Evolutionary conservation across 2,329 filamentous ascomycete species (phyloP).

Genomic region (Amauroascus niger): DNA sequence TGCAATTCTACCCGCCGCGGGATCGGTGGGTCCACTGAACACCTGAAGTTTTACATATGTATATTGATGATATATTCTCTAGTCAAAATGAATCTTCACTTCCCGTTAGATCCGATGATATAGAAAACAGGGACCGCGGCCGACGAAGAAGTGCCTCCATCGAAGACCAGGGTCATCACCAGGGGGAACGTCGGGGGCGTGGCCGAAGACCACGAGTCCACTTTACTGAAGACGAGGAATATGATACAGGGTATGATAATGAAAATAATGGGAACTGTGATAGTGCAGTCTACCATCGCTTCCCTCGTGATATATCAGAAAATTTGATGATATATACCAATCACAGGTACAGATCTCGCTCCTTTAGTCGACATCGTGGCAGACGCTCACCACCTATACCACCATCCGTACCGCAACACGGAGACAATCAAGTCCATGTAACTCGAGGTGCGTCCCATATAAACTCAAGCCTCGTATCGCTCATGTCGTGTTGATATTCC

Average conservation of each 20-base stretch:
- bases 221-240: conserved; percentile 5
- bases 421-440: not conserved
- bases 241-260: conserved; percentile 7
- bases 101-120: not conserved
- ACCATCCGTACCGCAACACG: not conserved
- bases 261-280: not conserved
- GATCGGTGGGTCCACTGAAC: not conserved
- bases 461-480: not conserved
- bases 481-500: not conserved
- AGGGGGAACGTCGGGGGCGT: not conserved
- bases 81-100: not conserved
- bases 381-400: not conserved
- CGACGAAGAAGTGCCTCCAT: not conserved
- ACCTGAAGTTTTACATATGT: not conserved
- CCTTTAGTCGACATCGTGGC: not conserved
- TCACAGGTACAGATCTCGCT: conserved; percentile 9
- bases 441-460: not conserved
- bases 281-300: not conserved
- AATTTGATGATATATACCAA: not conserved
- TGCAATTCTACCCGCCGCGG: not conserved
- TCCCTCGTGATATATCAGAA: not conserved
- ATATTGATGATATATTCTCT: not conserved
- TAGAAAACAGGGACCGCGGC: not conserved
- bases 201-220: not conserved
- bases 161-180: not conserved